Evolutionary conservation across 805 yeast species (phyloP), one percentile per base, ranked within the genome.

Genomic region (Candida xyloterini): DNA sequence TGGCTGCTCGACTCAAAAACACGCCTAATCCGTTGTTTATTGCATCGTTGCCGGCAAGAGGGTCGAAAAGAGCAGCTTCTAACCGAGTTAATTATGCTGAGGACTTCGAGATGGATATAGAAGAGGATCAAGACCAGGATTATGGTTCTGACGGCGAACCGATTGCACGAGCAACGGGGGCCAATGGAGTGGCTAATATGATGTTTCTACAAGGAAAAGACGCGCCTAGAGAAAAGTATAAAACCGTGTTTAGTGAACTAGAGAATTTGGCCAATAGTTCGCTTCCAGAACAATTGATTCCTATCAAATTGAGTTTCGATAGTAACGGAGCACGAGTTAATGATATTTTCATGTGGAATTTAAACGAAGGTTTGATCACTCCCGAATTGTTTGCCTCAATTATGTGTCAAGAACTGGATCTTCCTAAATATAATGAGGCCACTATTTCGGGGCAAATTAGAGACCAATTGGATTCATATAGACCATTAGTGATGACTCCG

Each of bases 351-450:
- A 66, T 84, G 73, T 84, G 93, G 93, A 84, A 84, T 53, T 47
- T 79, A 23, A 72, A 78, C 52, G 90, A 84, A 50, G 60, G 72
- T 4, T 67, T 80, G 16, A 63, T 84, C 16, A 77, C 87, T 2
- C 95, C 95, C 1, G 85, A 79, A 44, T 76, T 79, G 42, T 74
- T 79, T 65, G 91, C 96, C 0, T 68, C 76, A 10, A 75, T 87
- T 20, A 75, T 90, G 53, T 81, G 95, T 53, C 76, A 78, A 40
- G 99, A 93, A 51, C 69, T 93, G 48, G 96, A 89, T 44, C 73
- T 93, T 27, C 86, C 95, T 4, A 73, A 66, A 20, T 69, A 75
- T 7, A 71, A 79, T 39, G 87, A 83, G 50, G 63, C 68, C 31
- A 79, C 74, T 46, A 79, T 93, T 26, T 72, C 83, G 0, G 75